These are phyloP conservation scores for Lactarius akahatsu DNA, from an alignment of 768 basidiomycete genomes.

Conservation along the genomic window DNA sequence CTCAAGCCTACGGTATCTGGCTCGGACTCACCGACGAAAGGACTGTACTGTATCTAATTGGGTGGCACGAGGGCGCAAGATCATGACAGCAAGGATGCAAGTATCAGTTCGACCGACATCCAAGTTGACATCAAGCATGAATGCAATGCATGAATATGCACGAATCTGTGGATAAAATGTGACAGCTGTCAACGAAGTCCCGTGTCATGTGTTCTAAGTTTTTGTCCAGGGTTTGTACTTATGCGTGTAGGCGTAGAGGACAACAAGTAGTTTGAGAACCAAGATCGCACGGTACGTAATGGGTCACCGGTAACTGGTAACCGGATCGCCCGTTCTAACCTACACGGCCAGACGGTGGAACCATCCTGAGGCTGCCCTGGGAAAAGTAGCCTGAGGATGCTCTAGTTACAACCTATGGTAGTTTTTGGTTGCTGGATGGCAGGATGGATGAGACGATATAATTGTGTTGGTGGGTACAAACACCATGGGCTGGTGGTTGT, in stretches of 20 bases:
- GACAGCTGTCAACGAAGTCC: not conserved
- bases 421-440: too few species aligned
- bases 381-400: too few species aligned
- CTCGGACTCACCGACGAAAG: not conserved
- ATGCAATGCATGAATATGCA: not conserved
- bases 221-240: not conserved
- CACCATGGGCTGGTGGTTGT: too few species aligned
- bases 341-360: too few species aligned
- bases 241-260: not conserved
- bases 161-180: not conserved
- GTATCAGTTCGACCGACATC: not conserved
- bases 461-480: too few species aligned
- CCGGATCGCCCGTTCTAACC: not conserved
- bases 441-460: too few species aligned
- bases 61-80: not conserved
- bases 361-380: too few species aligned
- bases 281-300: not conserved
- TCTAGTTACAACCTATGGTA: too few species aligned
- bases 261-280: not conserved
- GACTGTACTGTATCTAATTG: not conserved
- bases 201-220: not conserved
- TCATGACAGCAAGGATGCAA: not conserved
- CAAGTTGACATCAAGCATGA: not conserved
- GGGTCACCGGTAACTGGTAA: not conserved
- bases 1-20: not conserved